Evolutionary conservation across 1,284 basidiomycete genomes (phyloP).

Genomic region (Kwoniella shivajii): DNA sequence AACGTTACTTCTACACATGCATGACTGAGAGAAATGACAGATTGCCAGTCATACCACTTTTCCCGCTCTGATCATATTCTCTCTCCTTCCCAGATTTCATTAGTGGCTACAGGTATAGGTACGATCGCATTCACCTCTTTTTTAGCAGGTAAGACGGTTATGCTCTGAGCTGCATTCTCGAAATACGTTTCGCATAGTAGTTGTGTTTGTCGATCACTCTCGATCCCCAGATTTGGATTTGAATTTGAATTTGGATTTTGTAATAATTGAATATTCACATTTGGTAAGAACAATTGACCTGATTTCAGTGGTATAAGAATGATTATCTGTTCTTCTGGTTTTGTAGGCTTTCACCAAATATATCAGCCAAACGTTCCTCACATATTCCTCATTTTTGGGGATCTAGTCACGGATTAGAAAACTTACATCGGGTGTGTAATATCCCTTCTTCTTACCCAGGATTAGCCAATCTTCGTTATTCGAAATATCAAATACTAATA

Average conservation of each 20-base stretch:
- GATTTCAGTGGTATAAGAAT: conserved; percentile 46
- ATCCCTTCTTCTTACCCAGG: conserved; percentile 46
- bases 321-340: conserved; percentile 26
- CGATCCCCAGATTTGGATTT: background rate
- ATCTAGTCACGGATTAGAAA: too few species aligned
- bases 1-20: background rate
- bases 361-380: background rate
- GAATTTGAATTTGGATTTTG: background rate
- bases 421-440: conserved; percentile 34
- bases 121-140: conserved; percentile 42
- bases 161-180: conserved; percentile 45
- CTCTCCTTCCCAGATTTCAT: conserved; percentile 7
- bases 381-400: background rate
- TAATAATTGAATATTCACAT: conserved; percentile 33
- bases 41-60: background rate
- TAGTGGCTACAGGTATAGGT: conserved; percentile 14
- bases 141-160: conserved; percentile 47
- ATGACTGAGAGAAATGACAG: background rate
- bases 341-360: conserved; percentile 20
- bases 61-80: background rate
- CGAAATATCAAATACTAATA: conserved; percentile 41
- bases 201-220: conserved; percentile 8
- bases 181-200: conserved; percentile 50
- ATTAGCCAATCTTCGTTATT: conserved; percentile 47
- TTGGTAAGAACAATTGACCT: conserved; percentile 41